Percentiles rank a stretch among this genome's conserved stretches.
Evolutionary conservation across 148 eudicot species (phyloP).

Genomic region (Dysphania ambrosioides): DNA sequence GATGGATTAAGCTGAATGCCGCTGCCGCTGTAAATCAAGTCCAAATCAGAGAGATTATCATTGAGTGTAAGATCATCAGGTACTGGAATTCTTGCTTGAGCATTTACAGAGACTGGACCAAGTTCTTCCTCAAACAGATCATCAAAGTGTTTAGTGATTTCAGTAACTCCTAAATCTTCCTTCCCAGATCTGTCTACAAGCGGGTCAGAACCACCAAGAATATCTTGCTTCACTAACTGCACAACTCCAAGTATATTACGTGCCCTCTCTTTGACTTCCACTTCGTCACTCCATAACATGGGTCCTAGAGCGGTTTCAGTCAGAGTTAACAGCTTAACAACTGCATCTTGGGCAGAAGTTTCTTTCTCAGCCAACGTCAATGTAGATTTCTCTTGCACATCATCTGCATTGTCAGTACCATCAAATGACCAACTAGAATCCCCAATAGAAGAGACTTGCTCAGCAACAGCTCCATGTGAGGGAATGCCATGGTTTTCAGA

Average conservation of each 20-base stretch:
- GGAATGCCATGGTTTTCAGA: conserved; percentile 19
- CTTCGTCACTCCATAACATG: conserved; percentile 56
- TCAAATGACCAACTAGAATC: conserved; percentile 14
- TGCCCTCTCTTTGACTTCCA: conserved; percentile 78
- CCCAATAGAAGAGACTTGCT: conserved; percentile 23
- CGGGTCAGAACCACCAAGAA: conserved; percentile 29
- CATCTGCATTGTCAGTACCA: conserved; percentile 21
- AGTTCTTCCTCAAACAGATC: conserved; percentile 67
- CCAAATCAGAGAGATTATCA: conserved; percentile 64
- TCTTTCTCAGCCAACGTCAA: conserved; percentile 19
- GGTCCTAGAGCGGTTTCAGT: conserved; percentile 51
- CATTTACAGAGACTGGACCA: conserved; percentile 70
- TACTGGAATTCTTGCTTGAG: conserved; percentile 68
- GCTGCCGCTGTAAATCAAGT: conserved; percentile 54
- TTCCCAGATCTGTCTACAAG: conserved; percentile 29
- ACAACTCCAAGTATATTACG: conserved; percentile 69
- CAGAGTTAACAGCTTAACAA: conserved; percentile 42
- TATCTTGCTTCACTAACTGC: conserved; percentile 45
- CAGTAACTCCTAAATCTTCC: conserved; percentile 34
- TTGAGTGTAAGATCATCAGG: conserved; percentile 65
- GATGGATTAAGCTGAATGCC: conserved; percentile 40
- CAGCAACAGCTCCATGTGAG: conserved; percentile 18
- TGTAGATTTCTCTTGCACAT: conserved; percentile 10
- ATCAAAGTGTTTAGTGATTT: conserved; percentile 42
- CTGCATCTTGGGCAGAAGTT: conserved; percentile 33